Base-by-base conservation (phyloP, 768 basidiomycete species). In the Gloeopeniophorella convolvens region DNA sequence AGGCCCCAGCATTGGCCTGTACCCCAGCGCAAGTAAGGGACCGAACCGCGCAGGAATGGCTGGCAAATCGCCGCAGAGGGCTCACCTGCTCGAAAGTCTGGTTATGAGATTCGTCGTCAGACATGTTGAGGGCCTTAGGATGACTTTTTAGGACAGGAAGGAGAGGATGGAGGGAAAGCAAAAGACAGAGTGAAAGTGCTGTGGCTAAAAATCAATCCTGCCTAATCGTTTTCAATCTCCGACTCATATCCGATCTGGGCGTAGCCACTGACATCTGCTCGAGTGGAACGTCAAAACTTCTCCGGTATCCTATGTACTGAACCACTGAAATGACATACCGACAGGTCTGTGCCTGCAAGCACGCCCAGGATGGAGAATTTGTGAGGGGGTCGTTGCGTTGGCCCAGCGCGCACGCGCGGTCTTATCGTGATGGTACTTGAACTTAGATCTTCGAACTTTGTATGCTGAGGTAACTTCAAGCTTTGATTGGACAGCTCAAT, bases 101-200 rank as follows among this genome's bases (percentile, higher is more conserved):
- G 63, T 93, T 79, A 75, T 93, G 90, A 59, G 72, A 52, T 70
- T 90, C 88, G 69, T 95, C 90, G 74, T 95, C 91, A 66, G 84
- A 86, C 87, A 89, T 89, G 73, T 70, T 77, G 59, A 15, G 47
- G 32, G 50, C 26, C 50, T 36, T 42, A 3, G 16, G 44, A 51
- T 41, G 51, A 32, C 54, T 56, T 56, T 45, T 62, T 59, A 50
- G 59, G 43, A 34, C 24, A 48, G 48, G 61, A 61, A 59, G 63
- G 48, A 44, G 54, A 59, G 42, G 52, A 44, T 56, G 54, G 59
- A 59, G 50, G 62, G 61, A 59, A 62, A 62, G 60, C 59, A 52
- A 57, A 56, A 54, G 58, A 55, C 61, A 56, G 62, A 58, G 62
- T 51, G 59, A 57, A 59, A 39, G 11, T 13, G 27, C 9, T 37